Base-by-base conservation (phyloP, 352 stramenopile genomes). In the Phytopythium helicoides region DNA sequence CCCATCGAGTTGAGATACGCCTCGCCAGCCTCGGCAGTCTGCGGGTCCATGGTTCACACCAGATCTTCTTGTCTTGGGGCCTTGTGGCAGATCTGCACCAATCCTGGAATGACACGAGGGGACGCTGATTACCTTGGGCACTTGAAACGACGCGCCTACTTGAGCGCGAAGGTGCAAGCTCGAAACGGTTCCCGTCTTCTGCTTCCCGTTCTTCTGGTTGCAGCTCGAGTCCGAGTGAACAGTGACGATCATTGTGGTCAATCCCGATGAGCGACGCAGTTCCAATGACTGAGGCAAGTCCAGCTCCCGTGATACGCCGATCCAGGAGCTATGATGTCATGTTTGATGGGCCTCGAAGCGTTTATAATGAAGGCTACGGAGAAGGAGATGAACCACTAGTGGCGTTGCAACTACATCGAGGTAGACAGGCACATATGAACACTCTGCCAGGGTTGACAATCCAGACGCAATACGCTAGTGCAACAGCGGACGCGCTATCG, bases 1-100 rank as follows among this genome's bases (percentile, higher is more conserved):
- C 89, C 86, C 55, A 94, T 88, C 15, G 68, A 71, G 48, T 91
- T 89, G 57, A 97, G 75, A 58, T 97, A 97, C 45, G 81, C 72
- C 60, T 93, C 85, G 0, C 82, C 82, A 9, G 80, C 80, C 54
- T 92, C 85, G 11, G 81, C 81, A 11, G 78, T 92, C 64, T 92
- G 81, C 38, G 73, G 66, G 45, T 91, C 76, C 81, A 91, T 83
- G 49, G 19, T 34, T 22, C 36, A 3, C 4, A 15, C 26, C 7
- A 0, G 3, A 11, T 12, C 7, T 3, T 7, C 28, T 33, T 9
- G 28, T 33, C 5, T 9, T 33, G 28, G 5, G 9, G 28, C 28
- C 9, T 5, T 9, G 5, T 9, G 28, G 28, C 9, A 9, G 28
- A 33, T 33, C 28, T 33, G 5, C 9, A 5, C 5, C 28, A 33